A percentile compares a stretch with the other conserved stretches of the same genome.
Evolutionary conservation across 2,329 filamentous ascomycete species (phyloP).

Genomic region (Cadophora malorum): DNA sequence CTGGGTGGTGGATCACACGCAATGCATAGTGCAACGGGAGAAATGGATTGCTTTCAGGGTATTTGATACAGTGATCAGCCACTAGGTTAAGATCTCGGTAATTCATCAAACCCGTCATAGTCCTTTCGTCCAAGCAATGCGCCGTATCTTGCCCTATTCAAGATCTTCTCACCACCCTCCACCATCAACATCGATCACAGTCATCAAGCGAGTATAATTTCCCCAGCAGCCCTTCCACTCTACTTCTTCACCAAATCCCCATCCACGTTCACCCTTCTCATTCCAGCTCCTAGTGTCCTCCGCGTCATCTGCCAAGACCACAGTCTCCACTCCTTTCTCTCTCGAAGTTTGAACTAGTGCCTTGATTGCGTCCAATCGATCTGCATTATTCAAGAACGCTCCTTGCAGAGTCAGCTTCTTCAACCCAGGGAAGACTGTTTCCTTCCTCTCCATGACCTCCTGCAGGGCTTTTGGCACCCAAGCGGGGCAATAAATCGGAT

Average conservation of each 20-base stretch:
- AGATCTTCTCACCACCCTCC: background rate
- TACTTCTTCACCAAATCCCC: background rate
- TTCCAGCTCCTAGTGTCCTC: no score
- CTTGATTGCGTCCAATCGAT: constrained; percentile 7
- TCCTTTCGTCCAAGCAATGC: no score
- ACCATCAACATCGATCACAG: background rate
- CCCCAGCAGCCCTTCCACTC: background rate
- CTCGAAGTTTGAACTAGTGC: background rate
- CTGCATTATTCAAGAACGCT: background rate
- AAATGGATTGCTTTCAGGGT: no score
- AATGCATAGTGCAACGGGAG: no score
- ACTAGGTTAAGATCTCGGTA: no score
- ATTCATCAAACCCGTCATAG: no score
- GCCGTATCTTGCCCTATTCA: background rate
- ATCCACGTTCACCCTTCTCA: background rate
- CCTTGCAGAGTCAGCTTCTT: background rate
- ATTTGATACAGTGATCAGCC: no score
- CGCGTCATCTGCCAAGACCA: background rate
- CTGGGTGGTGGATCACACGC: no score
- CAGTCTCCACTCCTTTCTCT: background rate
- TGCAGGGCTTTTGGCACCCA: background rate
- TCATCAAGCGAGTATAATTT: background rate
- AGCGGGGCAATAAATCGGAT: background rate
- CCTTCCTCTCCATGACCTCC: background rate
- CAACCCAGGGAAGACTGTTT: background rate